These are phyloP conservation scores for Aspergillus novofumigatus DNA, from an alignment of 2,329 filamentous ascomycete genomes.

Conservation along the genomic window DNA sequence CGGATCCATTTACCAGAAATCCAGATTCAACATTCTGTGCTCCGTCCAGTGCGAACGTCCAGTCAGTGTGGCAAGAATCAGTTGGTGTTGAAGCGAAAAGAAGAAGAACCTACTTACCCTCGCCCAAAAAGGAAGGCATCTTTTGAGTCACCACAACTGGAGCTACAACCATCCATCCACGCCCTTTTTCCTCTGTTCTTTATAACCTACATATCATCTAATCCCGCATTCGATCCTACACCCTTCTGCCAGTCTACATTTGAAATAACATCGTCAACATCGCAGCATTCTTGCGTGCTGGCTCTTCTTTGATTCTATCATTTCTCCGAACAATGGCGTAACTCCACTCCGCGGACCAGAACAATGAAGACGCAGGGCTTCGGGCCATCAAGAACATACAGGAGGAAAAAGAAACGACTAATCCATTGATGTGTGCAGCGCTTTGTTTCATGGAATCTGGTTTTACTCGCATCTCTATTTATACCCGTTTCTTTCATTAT, in stretches of 20 bases:
- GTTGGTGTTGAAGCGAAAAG: neutral
- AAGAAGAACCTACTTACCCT: neutral
- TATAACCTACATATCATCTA: neutral
- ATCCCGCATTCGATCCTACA: neutral
- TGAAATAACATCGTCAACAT: neutral
- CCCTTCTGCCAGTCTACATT: neutral
- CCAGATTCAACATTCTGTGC: neutral
- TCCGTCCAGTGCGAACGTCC: too few species aligned
- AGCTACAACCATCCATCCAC: neutral
- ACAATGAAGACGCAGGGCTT: constrained; percentile 15
- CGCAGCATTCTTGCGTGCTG: constrained; percentile 7
- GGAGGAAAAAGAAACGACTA: constrained; percentile 16
- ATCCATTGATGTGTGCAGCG: constrained; percentile 4
- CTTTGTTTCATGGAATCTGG: neutral
- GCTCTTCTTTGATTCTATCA: constrained; percentile 11
- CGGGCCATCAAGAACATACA: constrained; percentile 11
- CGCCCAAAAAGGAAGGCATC: neutral
- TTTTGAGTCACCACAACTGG: neutral
- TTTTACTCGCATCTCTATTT: constrained; percentile 1
- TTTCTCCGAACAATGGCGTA: constrained; percentile 19
- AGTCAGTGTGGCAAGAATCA: too few species aligned
- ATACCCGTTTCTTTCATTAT: neutral
- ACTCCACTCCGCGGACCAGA: constrained; percentile 6
- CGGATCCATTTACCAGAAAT: neutral
- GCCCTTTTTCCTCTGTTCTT: neutral